These are phyloP conservation scores for Phlegmacium glaucopus DNA, from an alignment of 768 basidiomycete species.

Conservation along the genomic window DNA sequence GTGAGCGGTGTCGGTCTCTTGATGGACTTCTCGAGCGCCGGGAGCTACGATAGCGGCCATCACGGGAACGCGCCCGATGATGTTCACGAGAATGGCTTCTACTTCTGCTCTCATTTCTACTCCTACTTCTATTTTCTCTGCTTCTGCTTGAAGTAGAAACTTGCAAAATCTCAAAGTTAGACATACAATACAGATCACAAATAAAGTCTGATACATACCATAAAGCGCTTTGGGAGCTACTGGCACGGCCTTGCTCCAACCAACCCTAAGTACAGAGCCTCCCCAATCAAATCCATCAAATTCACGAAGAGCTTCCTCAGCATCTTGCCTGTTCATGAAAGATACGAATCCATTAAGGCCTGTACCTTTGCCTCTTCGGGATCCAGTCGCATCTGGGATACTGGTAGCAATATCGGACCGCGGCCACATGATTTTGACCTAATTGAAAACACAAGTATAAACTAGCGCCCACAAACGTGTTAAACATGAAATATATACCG, in stretches of 20 bases:
- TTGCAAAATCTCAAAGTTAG: conserved; percentile 4
- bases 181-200: neutral
- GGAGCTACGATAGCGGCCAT: conserved; percentile 32
- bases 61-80: conserved; percentile 34
- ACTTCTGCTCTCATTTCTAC: conserved; percentile 36
- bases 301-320: conserved; percentile 84
- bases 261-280: conserved; percentile 80
- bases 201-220: conserved; percentile 41
- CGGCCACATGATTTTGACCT: conserved; percentile 99
- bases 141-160: conserved; percentile 13
- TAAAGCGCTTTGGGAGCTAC: conserved; percentile 77
- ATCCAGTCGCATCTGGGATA: conserved; percentile 72
- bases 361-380: conserved; percentile 64
- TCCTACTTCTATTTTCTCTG: conserved; percentile 24
- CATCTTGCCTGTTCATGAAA: conserved; percentile 91
- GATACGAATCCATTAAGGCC: conserved; percentile 96
- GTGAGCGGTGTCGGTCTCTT: conserved; percentile 40
- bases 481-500: conserved; percentile 47
- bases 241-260: conserved; percentile 97
- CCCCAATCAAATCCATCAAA: conserved; percentile 96
- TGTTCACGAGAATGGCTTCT: conserved; percentile 39
- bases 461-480: neutral
- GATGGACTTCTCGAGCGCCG: conserved; percentile 51
- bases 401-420: conserved; percentile 67
- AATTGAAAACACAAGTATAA: neutral